phyloP scores from a whole-genome alignment of 2,329 filamentous ascomycete species.

The Talaromyces amestolkiae region DNA sequence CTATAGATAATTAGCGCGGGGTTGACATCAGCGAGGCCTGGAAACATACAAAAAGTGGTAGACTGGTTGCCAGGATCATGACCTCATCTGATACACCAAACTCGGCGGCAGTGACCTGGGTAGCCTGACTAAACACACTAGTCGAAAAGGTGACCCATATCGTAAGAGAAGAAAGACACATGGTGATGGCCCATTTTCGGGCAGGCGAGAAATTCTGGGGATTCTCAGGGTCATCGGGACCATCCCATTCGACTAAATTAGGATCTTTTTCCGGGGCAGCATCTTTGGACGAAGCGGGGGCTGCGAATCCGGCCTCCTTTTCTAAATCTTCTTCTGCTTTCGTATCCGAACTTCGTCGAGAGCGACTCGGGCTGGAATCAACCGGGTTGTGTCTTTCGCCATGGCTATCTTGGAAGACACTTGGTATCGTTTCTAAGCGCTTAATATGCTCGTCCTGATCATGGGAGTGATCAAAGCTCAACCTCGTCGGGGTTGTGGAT shows the following conservation, averaged over 20 bases:
- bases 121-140: slow-evolving; percentile 48
- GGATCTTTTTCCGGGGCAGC: slow-evolving; percentile 25
- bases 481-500: slow-evolving; percentile 13
- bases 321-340: slow-evolving; percentile 7
- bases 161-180: slow-evolving; percentile 43
- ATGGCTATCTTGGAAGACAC: slow-evolving; percentile 5
- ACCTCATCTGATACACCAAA: slow-evolving; percentile 50
- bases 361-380: not conserved
- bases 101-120: slow-evolving; percentile 38
- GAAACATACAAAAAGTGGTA: slow-evolving; percentile 44
- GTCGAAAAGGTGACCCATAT: slow-evolving; percentile 50
- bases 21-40: not conserved
- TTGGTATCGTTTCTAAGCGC: slow-evolving; percentile 17
- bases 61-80: slow-evolving; percentile 49
- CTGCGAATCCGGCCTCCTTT: slow-evolving; percentile 4
- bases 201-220: slow-evolving; percentile 28
- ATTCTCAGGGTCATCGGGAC: slow-evolving; percentile 31
- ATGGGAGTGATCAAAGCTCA: slow-evolving; percentile 10
- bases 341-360: slow-evolving; percentile 10
- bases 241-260: slow-evolving; percentile 33
- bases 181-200: slow-evolving; percentile 45
- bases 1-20: slow-evolving; percentile 14
- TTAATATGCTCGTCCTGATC: not conserved
- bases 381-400: not conserved
- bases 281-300: not conserved